phyloP scores from a whole-genome alignment of 352 stramenopile genomes.

The Thraustotheca clavata region DNA sequence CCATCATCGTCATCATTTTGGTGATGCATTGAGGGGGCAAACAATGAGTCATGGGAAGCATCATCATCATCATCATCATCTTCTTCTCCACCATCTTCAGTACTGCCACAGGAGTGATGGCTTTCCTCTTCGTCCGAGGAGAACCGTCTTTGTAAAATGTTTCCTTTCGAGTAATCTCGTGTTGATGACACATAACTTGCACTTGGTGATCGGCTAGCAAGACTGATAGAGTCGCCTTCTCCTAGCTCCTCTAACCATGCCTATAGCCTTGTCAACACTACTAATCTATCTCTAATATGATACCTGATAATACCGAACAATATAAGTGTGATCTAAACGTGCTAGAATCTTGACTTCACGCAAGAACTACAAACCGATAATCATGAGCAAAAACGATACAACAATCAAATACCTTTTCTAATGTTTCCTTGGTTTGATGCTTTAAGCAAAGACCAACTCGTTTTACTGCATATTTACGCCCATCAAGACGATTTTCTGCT shows the following conservation, averaged over 20 bases:
- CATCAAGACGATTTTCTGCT: constrained; percentile 90
- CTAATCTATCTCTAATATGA: too few relatives aligned
- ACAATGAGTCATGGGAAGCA: constrained; percentile 14
- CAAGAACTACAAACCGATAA: constrained; percentile 50
- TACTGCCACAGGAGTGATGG: too few relatives aligned
- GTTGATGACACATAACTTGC: constrained; percentile 14
- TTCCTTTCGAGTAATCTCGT: constrained; percentile 62
- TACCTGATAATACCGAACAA: constrained; percentile 86
- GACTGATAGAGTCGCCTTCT: constrained; percentile 27
- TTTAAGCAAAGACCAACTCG: constrained; percentile 72
- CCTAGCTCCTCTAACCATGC: constrained; percentile 86
- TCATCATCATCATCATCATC: constrained; percentile 29
- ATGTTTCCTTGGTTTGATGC: constrained; percentile 83
- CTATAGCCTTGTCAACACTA: constrained; percentile 15
- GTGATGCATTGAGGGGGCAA: constrained; percentile 31
- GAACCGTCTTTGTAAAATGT: constrained; percentile 33
- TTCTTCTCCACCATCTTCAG: constrained; percentile 15
- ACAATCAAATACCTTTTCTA: constrained; percentile 68
- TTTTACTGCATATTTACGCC: constrained; percentile 91
- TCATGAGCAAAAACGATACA: constrained; percentile 10
- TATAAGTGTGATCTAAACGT: constrained; percentile 88
- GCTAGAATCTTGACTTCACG: constrained; percentile 91
- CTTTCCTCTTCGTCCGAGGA: constrained; percentile 24
- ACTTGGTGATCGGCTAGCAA: constrained; percentile 26
- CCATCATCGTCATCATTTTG: constrained; percentile 47